Evolutionary conservation across 257 asterid species (phyloP).

Genomic region (Capsicum rhomboideum): DNA sequence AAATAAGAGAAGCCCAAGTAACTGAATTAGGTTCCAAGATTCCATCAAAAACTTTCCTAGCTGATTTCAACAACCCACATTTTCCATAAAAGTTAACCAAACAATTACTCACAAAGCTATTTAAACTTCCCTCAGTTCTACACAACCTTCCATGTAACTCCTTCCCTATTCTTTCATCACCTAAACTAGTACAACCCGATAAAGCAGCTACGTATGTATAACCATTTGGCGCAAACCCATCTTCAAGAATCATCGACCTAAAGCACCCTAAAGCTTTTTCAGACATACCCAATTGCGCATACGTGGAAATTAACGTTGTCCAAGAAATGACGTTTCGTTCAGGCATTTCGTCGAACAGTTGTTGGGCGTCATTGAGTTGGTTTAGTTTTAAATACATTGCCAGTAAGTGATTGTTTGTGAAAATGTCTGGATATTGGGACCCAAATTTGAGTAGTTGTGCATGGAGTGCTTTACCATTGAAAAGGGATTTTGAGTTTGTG

Average conservation of each 20-base stretch:
- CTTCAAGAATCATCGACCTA: slow-evolving; percentile 43
- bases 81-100: slow-evolving; percentile 76
- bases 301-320: slow-evolving; percentile 60
- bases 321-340: slow-evolving; percentile 47
- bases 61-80: slow-evolving; percentile 53
- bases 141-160: slow-evolving; percentile 62
- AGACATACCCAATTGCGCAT: slow-evolving; percentile 38
- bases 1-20: slow-evolving; percentile 60
- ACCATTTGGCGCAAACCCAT: slow-evolving; percentile 45
- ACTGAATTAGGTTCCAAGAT: slow-evolving; percentile 43
- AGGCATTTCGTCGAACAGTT: slow-evolving; percentile 53
- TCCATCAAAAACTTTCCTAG: slow-evolving; percentile 45
- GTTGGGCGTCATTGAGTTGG: slow-evolving; percentile 28
- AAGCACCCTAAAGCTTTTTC: slow-evolving; percentile 38
- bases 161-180: slow-evolving; percentile 43
- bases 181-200: slow-evolving; percentile 47
- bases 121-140: slow-evolving; percentile 29
- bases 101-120: slow-evolving; percentile 40
- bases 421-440: slow-evolving; percentile 23
- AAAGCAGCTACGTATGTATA: slow-evolving; percentile 57
- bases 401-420: slow-evolving; percentile 49
- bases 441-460: slow-evolving; percentile 43
- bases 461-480: slow-evolving; percentile 48
- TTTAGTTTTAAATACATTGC: slow-evolving; percentile 35
- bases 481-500: slow-evolving; percentile 29